Evolutionary conservation across 23 red algal species (phyloP).

Genomic region (Cyanidium caldarium): DNA sequence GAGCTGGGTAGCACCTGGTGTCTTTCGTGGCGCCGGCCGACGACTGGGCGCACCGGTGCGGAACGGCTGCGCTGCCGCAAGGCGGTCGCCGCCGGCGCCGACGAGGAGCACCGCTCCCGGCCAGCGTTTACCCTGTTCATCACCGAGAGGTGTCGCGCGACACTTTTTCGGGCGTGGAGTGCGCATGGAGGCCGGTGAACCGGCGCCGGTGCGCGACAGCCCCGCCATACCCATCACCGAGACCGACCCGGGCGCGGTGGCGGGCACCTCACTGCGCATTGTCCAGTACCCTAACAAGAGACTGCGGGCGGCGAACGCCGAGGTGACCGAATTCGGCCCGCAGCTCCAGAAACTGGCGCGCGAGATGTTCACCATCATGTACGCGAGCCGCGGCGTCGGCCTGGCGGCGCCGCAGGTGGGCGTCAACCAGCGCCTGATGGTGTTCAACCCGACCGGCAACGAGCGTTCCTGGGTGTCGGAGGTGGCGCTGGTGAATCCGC

Average conservation of each 20-base stretch:
- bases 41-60: too few relatives aligned
- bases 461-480: slow-evolving; percentile 42
- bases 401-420: slow-evolving; percentile 93
- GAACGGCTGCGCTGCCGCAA: too few relatives aligned
- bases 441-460: slow-evolving; percentile 74
- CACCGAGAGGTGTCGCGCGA: too few relatives aligned
- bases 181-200: too few relatives aligned
- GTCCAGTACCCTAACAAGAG: slow-evolving; percentile 64
- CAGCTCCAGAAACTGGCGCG: slow-evolving; percentile 25
- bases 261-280: slow-evolving; percentile 40
- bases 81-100: too few relatives aligned
- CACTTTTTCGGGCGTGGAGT: too few relatives aligned
- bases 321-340: slow-evolving; percentile 27
- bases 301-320: slow-evolving; percentile 54
- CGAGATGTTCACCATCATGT: slow-evolving; percentile 92
- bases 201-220: too few relatives aligned
- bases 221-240: too few relatives aligned
- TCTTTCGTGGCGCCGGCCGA: too few relatives aligned
- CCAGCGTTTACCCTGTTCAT: too few relatives aligned
- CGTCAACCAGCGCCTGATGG: slow-evolving; percentile 78
- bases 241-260: neutral
- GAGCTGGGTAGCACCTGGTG: too few relatives aligned
- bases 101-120: too few relatives aligned
- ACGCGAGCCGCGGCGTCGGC: slow-evolving; percentile 63
- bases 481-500: slow-evolving; percentile 77